Evolutionary conservation across 768 basidiomycete genomes (phyloP).

Genomic region (Lentinula lateritia): DNA sequence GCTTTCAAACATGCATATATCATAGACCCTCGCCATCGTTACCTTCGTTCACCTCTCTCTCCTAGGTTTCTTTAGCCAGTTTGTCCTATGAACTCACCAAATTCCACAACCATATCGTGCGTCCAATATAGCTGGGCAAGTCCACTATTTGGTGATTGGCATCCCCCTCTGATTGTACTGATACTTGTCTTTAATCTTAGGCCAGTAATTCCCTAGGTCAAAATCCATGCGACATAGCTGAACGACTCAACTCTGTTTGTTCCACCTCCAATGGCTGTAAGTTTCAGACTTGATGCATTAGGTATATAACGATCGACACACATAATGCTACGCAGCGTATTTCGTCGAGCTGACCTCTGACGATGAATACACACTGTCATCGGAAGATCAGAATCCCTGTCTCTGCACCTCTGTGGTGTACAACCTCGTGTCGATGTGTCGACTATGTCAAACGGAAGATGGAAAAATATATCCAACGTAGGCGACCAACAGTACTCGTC

Average conservation of each 20-base stretch:
- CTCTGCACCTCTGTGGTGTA: slow-evolving; percentile 1
- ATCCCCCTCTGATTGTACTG: not conserved
- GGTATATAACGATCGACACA: not conserved
- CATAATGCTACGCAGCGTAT: not conserved
- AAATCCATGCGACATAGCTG: slow-evolving; percentile 1
- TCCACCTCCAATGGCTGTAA: not conserved
- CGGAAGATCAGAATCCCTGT: slow-evolving; percentile 1
- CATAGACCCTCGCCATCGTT: not conserved
- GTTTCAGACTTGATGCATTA: not conserved
- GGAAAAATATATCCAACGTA: not conserved
- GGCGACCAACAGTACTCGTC: not conserved
- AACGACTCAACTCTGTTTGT: not conserved
- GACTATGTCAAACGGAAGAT: not conserved
- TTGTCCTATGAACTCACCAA: not conserved
- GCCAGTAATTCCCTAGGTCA: slow-evolving; percentile 1
- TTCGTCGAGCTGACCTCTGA: not conserved
- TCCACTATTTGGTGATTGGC: not conserved
- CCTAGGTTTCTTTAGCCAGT: not conserved
- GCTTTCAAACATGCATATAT: not conserved
- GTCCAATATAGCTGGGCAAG: not conserved
- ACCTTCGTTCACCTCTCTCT: not conserved
- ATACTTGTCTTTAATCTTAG: not conserved
- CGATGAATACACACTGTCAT: not conserved
- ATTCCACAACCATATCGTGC: not conserved
- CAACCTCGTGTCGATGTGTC: slow-evolving; percentile 1